These are phyloP conservation scores for Xerocomus nothofagi DNA, from an alignment of 1,284 basidiomycete species.

Conservation along the genomic window DNA sequence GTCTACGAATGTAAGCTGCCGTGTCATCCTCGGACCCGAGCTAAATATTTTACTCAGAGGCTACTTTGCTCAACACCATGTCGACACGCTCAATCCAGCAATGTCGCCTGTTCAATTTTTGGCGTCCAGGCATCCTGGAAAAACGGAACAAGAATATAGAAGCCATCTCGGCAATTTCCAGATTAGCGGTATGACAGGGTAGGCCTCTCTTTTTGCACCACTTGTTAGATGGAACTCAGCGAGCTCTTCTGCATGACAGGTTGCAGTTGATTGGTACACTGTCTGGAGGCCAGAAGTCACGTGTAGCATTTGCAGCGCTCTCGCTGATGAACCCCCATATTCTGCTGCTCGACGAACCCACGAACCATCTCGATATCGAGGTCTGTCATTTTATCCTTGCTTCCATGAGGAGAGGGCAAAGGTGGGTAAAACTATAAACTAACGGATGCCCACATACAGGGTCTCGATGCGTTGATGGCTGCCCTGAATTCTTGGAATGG, in stretches of 20 bases:
- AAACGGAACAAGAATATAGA: constrained; percentile 96
- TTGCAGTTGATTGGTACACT: constrained; percentile 80
- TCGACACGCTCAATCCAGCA: constrained; percentile 85
- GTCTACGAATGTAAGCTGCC: constrained; percentile 74
- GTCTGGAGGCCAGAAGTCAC: constrained; percentile 96
- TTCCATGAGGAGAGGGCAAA: background rate
- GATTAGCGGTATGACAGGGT: constrained; percentile 95
- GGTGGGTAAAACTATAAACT: background rate
- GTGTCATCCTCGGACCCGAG: background rate
- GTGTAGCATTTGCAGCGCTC: constrained; percentile 94
- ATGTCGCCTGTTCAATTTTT: constrained; percentile 93
- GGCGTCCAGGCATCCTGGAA: constrained; percentile 89
- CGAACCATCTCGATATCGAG: constrained; percentile 97
- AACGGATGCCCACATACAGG: constrained; percentile 42
- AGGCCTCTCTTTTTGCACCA: background rate
- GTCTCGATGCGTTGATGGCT: constrained; percentile 92
- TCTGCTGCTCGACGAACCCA: constrained; percentile 91
- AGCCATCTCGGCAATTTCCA: constrained; percentile 97
- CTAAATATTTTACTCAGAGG: constrained; percentile 46
- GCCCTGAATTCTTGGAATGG: constrained; percentile 92
- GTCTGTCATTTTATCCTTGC: constrained; percentile 35
- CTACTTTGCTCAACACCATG: constrained; percentile 98
- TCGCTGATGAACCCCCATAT: constrained; percentile 89
- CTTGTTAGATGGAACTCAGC: background rate
- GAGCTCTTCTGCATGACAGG: constrained; percentile 36